Conservation (phyloP, 2,329 filamentous ascomycete species). For the Pezizomycotina sp. region DNA sequence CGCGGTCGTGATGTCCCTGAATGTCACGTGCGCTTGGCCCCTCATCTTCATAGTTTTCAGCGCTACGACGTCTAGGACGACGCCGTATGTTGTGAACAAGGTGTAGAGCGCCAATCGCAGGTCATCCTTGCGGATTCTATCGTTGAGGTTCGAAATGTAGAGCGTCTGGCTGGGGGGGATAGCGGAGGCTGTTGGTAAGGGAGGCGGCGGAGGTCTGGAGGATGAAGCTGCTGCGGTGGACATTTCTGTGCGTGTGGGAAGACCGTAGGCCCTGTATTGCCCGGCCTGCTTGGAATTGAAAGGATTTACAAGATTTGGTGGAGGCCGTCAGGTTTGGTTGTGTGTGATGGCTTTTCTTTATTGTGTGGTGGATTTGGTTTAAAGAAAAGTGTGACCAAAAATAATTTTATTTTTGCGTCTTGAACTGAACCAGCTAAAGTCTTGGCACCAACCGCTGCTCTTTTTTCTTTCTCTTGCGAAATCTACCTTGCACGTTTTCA, state of each 20-base stretch:
- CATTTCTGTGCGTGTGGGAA: constrained; percentile 5
- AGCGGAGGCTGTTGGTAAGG: constrained; percentile 3
- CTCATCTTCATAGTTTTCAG: constrained; percentile 85
- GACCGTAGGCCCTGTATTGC: constrained; percentile 5
- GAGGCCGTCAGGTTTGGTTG: constrained; percentile 3
- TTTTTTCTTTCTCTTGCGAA: too few species aligned
- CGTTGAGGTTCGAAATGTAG: constrained; percentile 75
- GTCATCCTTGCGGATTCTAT: constrained; percentile 80
- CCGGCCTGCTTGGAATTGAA: too few species aligned
- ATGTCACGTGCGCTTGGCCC: constrained; percentile 86
- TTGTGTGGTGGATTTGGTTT: too few species aligned
- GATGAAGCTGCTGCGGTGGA: constrained; percentile 2
- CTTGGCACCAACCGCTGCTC: too few species aligned
- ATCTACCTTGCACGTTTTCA: too few species aligned
- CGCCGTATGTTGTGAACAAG: constrained; percentile 83
- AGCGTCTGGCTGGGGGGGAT: constrained; percentile 33
- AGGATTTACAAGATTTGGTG: too few species aligned
- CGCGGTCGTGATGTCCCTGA: constrained; percentile 74
- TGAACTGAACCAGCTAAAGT: too few species aligned
- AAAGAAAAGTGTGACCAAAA: too few species aligned
- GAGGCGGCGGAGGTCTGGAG: constrained; percentile 3
- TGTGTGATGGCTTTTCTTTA: too few species aligned
- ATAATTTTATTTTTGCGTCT: too few species aligned
- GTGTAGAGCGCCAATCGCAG: constrained; percentile 77
- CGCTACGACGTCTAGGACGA: constrained; percentile 79